Evolutionary conservation across 306 rosid genomes (phyloP).

Genomic region (Cucurbita argyrosperma): DNA sequence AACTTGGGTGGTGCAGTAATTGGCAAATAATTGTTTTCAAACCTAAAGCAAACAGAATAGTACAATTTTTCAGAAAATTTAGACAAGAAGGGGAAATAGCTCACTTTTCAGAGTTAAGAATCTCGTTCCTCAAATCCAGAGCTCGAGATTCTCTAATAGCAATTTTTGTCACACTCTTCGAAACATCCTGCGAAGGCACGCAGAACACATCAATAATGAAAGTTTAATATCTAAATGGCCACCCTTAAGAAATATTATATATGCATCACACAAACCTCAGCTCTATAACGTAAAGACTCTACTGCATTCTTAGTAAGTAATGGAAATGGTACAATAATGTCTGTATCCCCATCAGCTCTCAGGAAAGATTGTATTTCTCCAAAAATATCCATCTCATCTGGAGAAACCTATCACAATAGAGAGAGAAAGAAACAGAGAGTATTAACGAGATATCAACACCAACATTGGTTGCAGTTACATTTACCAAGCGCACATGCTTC

Average conservation of each 20-base stretch:
- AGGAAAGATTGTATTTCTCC: constrained; percentile 56
- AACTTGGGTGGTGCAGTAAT: not conserved
- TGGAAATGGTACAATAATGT: constrained; percentile 53
- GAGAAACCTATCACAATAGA: constrained; percentile 44
- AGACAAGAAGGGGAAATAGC: constrained; percentile 5
- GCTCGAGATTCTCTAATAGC: constrained; percentile 82
- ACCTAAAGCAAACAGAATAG: not conserved
- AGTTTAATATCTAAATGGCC: not conserved
- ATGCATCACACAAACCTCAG: constrained; percentile 44
- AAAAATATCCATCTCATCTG: constrained; percentile 66
- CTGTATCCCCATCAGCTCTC: constrained; percentile 51
- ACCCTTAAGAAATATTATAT: not conserved
- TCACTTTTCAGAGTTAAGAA: constrained; percentile 87
- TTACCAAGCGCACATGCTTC: not conserved
- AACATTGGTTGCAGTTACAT: not conserved
- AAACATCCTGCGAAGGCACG: constrained; percentile 46
- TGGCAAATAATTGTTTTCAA: not conserved
- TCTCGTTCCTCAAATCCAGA: constrained; percentile 87
- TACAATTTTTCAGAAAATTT: not conserved
- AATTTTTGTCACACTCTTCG: constrained; percentile 73
- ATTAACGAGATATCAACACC: not conserved
- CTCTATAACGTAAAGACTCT: constrained; percentile 83
- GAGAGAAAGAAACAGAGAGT: not conserved
- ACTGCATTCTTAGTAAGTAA: constrained; percentile 62
- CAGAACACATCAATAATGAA: not conserved